A percentile compares a stretch with the other conserved stretches of the same genome.
These are phyloP conservation scores for Sabuloglossum arenarium DNA, from an alignment of 495 filamentous ascomycete genomes.

Conservation along the genomic window DNA sequence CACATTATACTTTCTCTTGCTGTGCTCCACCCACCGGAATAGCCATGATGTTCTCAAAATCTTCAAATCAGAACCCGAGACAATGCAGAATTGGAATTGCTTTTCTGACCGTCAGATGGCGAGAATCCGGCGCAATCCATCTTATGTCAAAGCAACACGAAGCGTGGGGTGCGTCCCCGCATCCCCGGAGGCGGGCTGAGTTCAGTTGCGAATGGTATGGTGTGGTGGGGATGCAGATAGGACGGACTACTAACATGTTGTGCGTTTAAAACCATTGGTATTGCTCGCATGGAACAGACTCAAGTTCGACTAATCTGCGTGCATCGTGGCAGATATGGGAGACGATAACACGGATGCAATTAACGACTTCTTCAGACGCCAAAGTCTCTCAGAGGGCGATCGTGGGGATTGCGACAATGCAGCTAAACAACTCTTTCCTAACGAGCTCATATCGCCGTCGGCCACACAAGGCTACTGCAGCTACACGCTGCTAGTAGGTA, in stretches of 20 bases:
- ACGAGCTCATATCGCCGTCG: not conserved
- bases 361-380: not conserved
- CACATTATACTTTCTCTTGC: not conserved
- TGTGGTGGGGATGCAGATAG: not conserved
- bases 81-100: not conserved
- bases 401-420: not conserved
- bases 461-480: slow-evolving; percentile 1
- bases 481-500: not conserved
- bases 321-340: not conserved
- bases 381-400: not conserved
- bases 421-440: not conserved
- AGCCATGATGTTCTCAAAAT: too few species aligned
- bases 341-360: not conserved
- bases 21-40: not conserved
- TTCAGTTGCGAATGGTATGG: not conserved
- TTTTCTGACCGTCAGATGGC: not conserved
- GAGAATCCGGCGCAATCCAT: not conserved
- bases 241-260: not conserved
- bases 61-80: not conserved
- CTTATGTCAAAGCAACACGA: not conserved
- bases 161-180: not conserved
- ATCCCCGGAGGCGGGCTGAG: not conserved
- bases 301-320: not conserved
- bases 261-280: not conserved
- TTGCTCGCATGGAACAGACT: not conserved